A percentile compares a stretch with the other conserved stretches of the same genome.
Conservation (phyloP, 148 eudicot genomes). For the Drosera capensis region DNA sequence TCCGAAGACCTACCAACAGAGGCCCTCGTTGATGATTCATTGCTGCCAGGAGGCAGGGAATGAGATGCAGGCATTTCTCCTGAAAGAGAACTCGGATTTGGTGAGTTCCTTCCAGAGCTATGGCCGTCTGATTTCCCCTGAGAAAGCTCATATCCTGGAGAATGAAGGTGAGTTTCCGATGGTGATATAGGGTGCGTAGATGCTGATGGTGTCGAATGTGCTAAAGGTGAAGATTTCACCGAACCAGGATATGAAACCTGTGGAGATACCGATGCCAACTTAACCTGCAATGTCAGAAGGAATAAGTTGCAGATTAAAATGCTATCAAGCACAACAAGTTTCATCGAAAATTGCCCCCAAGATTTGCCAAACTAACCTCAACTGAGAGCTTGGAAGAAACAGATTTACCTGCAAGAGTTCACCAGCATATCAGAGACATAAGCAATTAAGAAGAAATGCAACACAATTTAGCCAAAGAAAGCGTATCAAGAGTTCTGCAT, state of each 20-base stretch:
- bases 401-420: no score
- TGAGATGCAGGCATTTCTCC: slow-evolving; percentile 24
- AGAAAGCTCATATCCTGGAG: slow-evolving; percentile 30
- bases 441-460: no score
- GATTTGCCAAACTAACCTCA: no score
- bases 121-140: slow-evolving; percentile 41
- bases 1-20: slow-evolving; percentile 41
- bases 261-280: slow-evolving; percentile 23
- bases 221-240: slow-evolving; percentile 25
- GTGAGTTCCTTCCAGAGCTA: slow-evolving; percentile 31
- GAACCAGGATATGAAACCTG: slow-evolving; percentile 24
- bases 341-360: no score
- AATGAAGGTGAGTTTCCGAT: slow-evolving; percentile 22
- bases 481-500: no score
- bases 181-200: slow-evolving; percentile 39
- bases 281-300: slow-evolving; percentile 21
- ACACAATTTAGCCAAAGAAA: no score
- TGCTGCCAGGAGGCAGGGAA: slow-evolving; percentile 21
- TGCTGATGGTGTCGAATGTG: slow-evolving; percentile 29
- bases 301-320: no score
- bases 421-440: no score
- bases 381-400: no score
- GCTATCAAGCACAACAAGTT: no score
- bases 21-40: slow-evolving; percentile 30
- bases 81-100: slow-evolving; percentile 26